Evolutionary conservation across 2,329 filamentous ascomycete species (phyloP).

Genomic region (Alternaria longipes): DNA sequence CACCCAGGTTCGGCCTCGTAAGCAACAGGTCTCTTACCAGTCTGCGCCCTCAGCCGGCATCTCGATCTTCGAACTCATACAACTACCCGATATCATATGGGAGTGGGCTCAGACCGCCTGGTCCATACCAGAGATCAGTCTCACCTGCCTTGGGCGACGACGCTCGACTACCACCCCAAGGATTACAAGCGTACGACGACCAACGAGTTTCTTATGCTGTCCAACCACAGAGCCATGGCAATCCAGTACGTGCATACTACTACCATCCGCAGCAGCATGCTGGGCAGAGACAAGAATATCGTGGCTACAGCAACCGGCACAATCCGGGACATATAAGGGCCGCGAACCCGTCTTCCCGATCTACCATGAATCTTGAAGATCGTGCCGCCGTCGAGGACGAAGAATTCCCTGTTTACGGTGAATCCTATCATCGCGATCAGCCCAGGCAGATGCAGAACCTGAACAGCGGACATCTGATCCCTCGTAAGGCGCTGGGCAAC

Average conservation of each 20-base stretch:
- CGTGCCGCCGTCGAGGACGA: conserved; percentile 9
- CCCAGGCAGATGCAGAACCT: conserved; percentile 15
- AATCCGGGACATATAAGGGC: conserved; percentile 32
- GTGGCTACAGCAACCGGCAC: conserved; percentile 2
- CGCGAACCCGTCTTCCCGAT: conserved; percentile 35
- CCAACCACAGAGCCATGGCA: conserved; percentile 7
- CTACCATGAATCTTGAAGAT: conserved; percentile 31
- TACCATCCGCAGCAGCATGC: conserved; percentile 1
- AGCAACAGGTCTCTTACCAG: conserved; percentile 57
- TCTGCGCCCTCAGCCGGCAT: conserved; percentile 52
- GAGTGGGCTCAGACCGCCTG: conserved; percentile 46
- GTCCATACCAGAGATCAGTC: conserved; percentile 53
- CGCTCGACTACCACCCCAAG: conserved; percentile 30
- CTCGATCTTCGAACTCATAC: conserved; percentile 52
- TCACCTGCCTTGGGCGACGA: conserved; percentile 58
- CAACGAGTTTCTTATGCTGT: conserved; percentile 15
- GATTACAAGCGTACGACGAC: conserved; percentile 25
- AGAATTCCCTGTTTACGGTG: neutral
- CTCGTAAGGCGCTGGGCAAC: conserved; percentile 9
- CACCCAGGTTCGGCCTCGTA: conserved; percentile 46
- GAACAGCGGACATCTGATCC: conserved; percentile 20
- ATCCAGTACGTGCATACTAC: neutral
- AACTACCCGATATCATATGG: conserved; percentile 47
- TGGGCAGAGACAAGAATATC: conserved; percentile 8
- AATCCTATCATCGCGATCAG: neutral